phyloP scores from a whole-genome alignment of 176 grass and related monocot species.

The Juncus inflexus region DNA sequence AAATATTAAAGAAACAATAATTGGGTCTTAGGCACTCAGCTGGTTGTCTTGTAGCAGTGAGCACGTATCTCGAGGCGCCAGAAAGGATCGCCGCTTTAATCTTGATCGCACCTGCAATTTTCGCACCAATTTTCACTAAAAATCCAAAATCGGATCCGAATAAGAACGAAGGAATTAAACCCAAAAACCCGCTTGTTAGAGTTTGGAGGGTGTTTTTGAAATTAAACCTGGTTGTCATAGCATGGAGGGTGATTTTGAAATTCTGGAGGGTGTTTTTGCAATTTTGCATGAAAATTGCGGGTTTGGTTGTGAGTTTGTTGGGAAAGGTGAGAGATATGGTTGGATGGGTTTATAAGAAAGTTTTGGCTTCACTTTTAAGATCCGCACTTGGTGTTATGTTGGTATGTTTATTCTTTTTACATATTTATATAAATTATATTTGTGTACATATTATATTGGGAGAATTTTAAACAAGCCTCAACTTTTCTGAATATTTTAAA shows the following conservation, averaged over 20 bases:
- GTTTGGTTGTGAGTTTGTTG: conserved; percentile 30
- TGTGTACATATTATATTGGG: neutral
- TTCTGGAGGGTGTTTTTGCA: conserved; percentile 42
- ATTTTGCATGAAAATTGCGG: conserved; percentile 36
- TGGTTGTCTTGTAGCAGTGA: conserved; percentile 73
- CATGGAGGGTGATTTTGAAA: no score
- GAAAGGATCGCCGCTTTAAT: conserved; percentile 67
- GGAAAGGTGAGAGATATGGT: conserved; percentile 34
- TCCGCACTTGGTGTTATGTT: conserved; percentile 47
- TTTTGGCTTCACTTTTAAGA: conserved; percentile 47
- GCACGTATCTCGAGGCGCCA: conserved; percentile 66
- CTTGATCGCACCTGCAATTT: conserved; percentile 73
- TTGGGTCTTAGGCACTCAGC: conserved; percentile 68
- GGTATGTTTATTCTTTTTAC: conserved; percentile 35
- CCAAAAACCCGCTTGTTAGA: conserved; percentile 39
- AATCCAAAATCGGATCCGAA: conserved; percentile 31
- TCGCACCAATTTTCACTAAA: conserved; percentile 32
- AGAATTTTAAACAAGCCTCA: neutral
- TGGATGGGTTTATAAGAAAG: conserved; percentile 42
- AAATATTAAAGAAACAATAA: no score
- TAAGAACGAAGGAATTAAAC: neutral
- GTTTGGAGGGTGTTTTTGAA: conserved; percentile 44
- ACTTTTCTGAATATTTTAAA: no score
- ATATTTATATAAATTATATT: no score
- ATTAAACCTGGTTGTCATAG: conserved; percentile 44